Percentiles rank a stretch among this genome's conserved stretches.
Conservation (phyloP, 2,329 filamentous ascomycete species). For the Cladophialophora psammophila region DNA sequence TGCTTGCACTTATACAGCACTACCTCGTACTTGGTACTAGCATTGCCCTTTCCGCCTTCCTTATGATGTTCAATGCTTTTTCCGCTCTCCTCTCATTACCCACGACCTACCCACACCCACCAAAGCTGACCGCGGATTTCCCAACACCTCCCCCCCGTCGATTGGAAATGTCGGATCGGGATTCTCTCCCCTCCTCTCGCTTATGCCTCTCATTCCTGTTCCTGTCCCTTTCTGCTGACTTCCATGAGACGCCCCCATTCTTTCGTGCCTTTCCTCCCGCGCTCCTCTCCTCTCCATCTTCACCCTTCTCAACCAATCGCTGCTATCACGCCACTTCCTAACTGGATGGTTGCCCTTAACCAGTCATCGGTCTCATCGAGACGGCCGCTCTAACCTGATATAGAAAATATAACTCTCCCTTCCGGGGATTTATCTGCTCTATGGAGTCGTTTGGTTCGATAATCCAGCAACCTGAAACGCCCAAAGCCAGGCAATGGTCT, state of each 20-base stretch:
- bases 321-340: neutral
- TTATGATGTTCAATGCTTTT: too few species aligned
- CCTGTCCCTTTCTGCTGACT: conserved; percentile 17
- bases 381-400: conserved; percentile 6
- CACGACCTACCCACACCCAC: neutral
- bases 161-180: neutral
- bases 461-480: conserved; percentile 4
- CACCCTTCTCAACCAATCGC: neutral
- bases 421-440: neutral
- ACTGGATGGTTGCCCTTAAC: neutral
- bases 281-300: conserved; percentile 76
- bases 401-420: conserved; percentile 7
- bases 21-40: too few species aligned
- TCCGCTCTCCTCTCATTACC: neutral
- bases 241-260: neutral
- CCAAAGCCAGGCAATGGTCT: neutral
- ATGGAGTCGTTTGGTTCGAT: neutral
- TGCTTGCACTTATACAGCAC: too few species aligned
- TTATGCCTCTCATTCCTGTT: conserved; percentile 1
- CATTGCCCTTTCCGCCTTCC: too few species aligned
- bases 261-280: conserved; percentile 50
- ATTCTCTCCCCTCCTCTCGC: conserved; percentile 4
- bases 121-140: neutral
- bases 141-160: neutral
- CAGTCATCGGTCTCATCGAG: neutral